These are phyloP conservation scores for Phaeodactylum tricornutum DNA, from an alignment of 108 stramenopile species.

Conservation along the genomic window DNA sequence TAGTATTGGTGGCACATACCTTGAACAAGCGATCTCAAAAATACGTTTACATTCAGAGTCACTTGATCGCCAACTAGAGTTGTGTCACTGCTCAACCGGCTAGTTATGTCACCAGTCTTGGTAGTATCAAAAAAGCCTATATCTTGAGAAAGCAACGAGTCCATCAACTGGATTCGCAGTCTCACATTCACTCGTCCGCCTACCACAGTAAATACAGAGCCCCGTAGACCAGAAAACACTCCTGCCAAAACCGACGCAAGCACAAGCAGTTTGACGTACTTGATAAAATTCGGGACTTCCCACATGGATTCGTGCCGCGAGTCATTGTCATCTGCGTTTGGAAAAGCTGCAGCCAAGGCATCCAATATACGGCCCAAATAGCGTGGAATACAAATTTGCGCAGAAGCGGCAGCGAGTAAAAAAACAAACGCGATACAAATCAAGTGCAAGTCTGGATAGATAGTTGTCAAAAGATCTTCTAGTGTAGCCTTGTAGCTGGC, in stretches of 20 bases:
- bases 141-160: conserved; percentile 57
- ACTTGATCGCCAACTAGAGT: conserved; percentile 82
- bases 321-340: conserved; percentile 11
- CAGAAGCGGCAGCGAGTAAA: conserved; percentile 32
- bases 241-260: conserved; percentile 37
- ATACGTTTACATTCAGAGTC: conserved; percentile 75
- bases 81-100: conserved; percentile 66
- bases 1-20: conserved; percentile 63
- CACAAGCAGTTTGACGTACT: conserved; percentile 31
- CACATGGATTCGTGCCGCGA: conserved; percentile 9
- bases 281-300: conserved; percentile 38
- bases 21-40: conserved; percentile 58
- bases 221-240: conserved; percentile 55
- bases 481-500: conserved; percentile 37
- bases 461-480: conserved; percentile 28
- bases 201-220: conserved; percentile 54
- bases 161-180: conserved; percentile 54
- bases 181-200: conserved; percentile 66
- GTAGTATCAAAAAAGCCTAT: conserved; percentile 79
- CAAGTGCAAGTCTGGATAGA: conserved; percentile 28
- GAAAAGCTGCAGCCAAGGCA: conserved; percentile 22
- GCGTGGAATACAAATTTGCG: conserved; percentile 38
- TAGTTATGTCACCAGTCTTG: conserved; percentile 73
- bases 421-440: conserved; percentile 38
- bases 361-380: conserved; percentile 49